Evolutionary conservation across 805 yeast species (phyloP).

Genomic region (Ogataea corticis): DNA sequence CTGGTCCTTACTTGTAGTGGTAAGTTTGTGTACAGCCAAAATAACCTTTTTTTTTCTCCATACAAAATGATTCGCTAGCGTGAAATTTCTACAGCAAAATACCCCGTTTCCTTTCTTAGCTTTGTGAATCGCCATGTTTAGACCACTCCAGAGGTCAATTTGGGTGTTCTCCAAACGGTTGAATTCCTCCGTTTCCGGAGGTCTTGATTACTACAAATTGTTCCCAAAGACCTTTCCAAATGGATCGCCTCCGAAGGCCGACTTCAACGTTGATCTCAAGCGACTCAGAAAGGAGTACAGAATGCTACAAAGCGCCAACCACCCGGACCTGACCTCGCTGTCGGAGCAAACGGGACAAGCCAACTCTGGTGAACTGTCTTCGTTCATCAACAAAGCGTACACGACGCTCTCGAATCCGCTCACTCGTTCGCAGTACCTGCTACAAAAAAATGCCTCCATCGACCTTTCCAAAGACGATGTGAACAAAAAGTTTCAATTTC

Average conservation of each 20-base stretch:
- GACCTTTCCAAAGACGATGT: slow-evolving; percentile 64
- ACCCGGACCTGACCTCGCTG: slow-evolving; percentile 64
- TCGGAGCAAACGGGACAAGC: slow-evolving; percentile 12
- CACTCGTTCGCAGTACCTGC: slow-evolving; percentile 61
- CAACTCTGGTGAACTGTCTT: slow-evolving; percentile 38
- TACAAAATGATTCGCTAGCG: background rate
- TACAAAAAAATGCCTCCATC: slow-evolving; percentile 43
- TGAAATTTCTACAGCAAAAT: too few species aligned
- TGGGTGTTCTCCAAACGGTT: background rate
- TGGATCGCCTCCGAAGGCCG: slow-evolving; percentile 61
- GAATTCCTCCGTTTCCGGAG: background rate
- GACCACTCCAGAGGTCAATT: background rate
- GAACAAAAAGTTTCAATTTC: slow-evolving; percentile 38
- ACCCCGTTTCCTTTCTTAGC: too few species aligned
- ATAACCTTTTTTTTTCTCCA: background rate
- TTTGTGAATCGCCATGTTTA: background rate
- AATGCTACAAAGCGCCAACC: slow-evolving; percentile 66
- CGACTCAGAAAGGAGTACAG: slow-evolving; percentile 74
- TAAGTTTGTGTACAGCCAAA: background rate
- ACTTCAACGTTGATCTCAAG: slow-evolving; percentile 57
- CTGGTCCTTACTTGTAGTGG: background rate
- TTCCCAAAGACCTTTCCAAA: slow-evolving; percentile 77
- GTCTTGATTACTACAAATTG: slow-evolving; percentile 49
- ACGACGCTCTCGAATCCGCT: slow-evolving; percentile 70
- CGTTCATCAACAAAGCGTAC: slow-evolving; percentile 76